Evolutionary conservation across 2,329 filamentous ascomycete species (phyloP), one percentile per base, ranked within the genome.

Genomic region (Arthrobotrys sphaeroides): DNA sequence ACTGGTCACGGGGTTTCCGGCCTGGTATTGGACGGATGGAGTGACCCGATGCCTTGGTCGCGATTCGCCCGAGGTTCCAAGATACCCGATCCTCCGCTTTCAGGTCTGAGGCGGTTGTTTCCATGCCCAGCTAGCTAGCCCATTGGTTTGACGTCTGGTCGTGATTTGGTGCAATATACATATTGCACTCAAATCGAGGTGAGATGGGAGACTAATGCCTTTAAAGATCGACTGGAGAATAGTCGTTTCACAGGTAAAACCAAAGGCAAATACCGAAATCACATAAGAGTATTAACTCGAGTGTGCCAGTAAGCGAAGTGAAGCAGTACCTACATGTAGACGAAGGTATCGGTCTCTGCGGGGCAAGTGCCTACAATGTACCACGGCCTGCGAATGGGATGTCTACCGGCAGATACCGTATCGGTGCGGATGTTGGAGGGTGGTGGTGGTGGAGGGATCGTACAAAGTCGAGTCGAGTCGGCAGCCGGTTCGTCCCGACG

Each of bases 401-500:
- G 38, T 55, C 31, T 55, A 38, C 51, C 51, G 51, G 51, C 51
- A 55, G 22, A 55, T 55, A 16, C 51, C 31, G 31, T 55, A 38
- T 55, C n/a, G 9, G 6, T 36, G 28, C n/a, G 16, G n/a, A 20
- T 53, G 49, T 28, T 28, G 7, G 26, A 33, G 13, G 26, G 12
- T 28, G 24, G 18, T 16, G 7, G 4, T 12, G 18, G 26, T 12
- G n/a, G n/a, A n/a, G n/a, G n/a, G n/a, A n/a, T 20, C 12, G 10
- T 24, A 55, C 31, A 36, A 24, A 9, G 36, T 13, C 26, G 20
- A 33, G 31, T 12, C 31, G 12, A 33, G 7, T 18, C 13, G 13
- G 47, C 26, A 64, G 43, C 60, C 26, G 43, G 43, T 65, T 65
- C 33, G 13, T 49, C 36, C 66, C 66, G 66, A 70, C 55, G 24